These are phyloP conservation scores for Stagonosporopsis vannaccii DNA, from an alignment of 2,329 filamentous ascomycete species.

Conservation along the genomic window DNA sequence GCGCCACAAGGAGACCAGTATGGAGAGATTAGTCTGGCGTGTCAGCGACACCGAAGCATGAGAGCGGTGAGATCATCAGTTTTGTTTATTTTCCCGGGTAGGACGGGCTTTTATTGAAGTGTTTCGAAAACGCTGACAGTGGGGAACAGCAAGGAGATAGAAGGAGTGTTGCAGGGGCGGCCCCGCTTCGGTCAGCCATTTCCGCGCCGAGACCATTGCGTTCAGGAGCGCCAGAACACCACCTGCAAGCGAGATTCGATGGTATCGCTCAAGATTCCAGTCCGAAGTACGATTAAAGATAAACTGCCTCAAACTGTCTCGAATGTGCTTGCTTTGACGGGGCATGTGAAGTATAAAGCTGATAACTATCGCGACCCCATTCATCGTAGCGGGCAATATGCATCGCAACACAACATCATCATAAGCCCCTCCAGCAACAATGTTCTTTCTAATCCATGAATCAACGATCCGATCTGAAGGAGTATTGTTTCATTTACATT, in stretches of 20 bases:
- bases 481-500: background rate
- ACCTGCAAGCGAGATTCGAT: slow-evolving; percentile 1
- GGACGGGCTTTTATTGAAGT: slow-evolving; percentile 6
- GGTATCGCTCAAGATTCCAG: background rate
- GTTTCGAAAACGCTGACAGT: slow-evolving; percentile 14
- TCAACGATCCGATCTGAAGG: background rate
- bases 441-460: background rate
- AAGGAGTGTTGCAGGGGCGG: slow-evolving; percentile 16
- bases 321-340: slow-evolving; percentile 3
- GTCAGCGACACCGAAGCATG: slow-evolving; percentile 33
- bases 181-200: slow-evolving; percentile 3
- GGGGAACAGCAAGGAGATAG: slow-evolving; percentile 4
- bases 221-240: background rate
- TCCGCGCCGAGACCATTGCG: background rate
- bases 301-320: slow-evolving; percentile 13
- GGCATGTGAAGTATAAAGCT: background rate
- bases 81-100: background rate
- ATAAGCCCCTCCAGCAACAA: background rate
- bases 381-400: no score
- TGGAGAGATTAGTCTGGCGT: slow-evolving; percentile 54
- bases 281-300: background rate
- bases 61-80: slow-evolving; percentile 8
- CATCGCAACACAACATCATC: background rate
- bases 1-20: slow-evolving; percentile 54
- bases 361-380: background rate